Evolutionary conservation across 768 basidiomycete species (phyloP).

Genomic region (Cubamyces sp.): DNA sequence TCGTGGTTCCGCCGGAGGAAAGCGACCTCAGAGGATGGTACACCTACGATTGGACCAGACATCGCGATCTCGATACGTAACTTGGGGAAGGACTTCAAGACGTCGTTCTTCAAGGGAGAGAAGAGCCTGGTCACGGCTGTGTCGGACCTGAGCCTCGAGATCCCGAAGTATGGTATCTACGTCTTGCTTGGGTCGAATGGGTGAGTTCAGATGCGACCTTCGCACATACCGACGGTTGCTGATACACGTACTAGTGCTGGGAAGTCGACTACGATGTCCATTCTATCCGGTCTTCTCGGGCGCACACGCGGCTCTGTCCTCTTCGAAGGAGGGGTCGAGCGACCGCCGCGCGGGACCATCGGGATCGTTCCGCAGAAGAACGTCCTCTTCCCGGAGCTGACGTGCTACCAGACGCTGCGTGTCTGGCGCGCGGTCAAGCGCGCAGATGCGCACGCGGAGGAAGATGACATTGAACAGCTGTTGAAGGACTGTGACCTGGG

Average conservation of each 20-base stretch:
- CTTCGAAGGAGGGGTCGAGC: constrained; percentile 54
- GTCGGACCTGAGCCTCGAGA: constrained; percentile 63
- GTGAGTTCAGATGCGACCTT: constrained; percentile 34
- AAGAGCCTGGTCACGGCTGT: constrained; percentile 63
- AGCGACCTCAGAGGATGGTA: constrained; percentile 27
- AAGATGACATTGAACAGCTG: constrained; percentile 67
- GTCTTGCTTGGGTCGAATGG: constrained; percentile 78
- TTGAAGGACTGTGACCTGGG: constrained; percentile 73
- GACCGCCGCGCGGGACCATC: constrained; percentile 64
- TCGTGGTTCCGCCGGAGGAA: constrained; percentile 30
- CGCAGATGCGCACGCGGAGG: constrained; percentile 33
- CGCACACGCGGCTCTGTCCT: constrained; percentile 61
- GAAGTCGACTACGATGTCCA: constrained; percentile 73
- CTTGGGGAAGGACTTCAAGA: constrained; percentile 60
- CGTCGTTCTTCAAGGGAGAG: constrained; percentile 50
- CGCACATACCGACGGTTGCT: background rate
- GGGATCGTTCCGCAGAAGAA: constrained; percentile 87
- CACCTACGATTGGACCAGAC: constrained; percentile 37
- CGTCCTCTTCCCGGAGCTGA: constrained; percentile 76
- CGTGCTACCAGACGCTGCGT: constrained; percentile 71
- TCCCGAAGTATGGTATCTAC: constrained; percentile 77
- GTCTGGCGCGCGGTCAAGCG: constrained; percentile 75
- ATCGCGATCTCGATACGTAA: constrained; percentile 65
- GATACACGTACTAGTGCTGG: constrained; percentile 55
- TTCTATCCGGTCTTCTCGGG: constrained; percentile 65